phyloP scores from a whole-genome alignment of 192 early-diverging fungal species.

The Backusella australiensis region DNA sequence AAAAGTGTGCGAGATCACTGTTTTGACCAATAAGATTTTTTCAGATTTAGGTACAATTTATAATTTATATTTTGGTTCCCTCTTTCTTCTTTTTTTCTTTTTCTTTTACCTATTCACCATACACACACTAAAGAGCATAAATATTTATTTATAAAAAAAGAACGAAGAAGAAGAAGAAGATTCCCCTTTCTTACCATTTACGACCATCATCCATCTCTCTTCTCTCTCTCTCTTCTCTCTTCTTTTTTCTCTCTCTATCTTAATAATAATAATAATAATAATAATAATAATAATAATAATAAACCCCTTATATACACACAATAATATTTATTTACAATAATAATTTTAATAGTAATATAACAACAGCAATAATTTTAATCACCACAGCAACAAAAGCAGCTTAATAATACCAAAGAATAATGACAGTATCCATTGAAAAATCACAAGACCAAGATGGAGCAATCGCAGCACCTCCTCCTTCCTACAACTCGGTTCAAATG shows the following conservation, averaged over 20 bases:
- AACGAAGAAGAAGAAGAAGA: background rate
- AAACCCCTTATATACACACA: background rate
- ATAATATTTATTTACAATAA: conserved; percentile 2
- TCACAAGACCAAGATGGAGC: conserved; percentile 12
- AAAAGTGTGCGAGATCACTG: background rate
- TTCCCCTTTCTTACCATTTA: background rate
- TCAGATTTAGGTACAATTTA: background rate
- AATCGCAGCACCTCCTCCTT: conserved; percentile 26
- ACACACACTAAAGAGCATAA: background rate
- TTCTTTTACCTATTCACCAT: background rate
- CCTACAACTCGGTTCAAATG: conserved; percentile 31
- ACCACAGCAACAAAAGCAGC: background rate
- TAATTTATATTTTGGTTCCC: background rate
- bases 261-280: conserved; percentile 9
- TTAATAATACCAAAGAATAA: background rate
- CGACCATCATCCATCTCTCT: background rate
- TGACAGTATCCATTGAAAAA: conserved; percentile 14
- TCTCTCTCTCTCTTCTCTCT: conserved; percentile 10
- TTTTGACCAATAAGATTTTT: background rate
- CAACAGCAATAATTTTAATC: background rate
- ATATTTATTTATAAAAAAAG: background rate
- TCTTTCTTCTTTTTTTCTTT: background rate
- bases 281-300: background rate
- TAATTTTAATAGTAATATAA: conserved; percentile 1
- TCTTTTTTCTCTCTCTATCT: conserved; percentile 8